These are phyloP conservation scores for Porpolomopsis calyptriformis DNA, from an alignment of 768 basidiomycete species.

Conservation along the genomic window DNA sequence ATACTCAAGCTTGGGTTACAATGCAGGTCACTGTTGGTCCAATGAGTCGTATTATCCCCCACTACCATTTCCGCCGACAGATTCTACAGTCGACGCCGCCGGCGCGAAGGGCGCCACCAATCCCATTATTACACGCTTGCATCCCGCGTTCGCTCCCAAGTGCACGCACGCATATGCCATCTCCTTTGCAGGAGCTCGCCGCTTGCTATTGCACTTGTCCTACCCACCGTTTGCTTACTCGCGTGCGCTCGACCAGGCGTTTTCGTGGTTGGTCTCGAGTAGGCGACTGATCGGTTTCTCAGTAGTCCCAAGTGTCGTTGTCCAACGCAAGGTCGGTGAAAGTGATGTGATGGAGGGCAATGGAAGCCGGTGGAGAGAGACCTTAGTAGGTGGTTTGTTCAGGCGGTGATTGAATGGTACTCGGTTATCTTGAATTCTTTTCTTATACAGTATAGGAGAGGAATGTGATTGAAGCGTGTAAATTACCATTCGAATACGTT, in stretches of 20 bases:
- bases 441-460: too few species aligned
- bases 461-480: too few species aligned
- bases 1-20: background rate
- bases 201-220: slow-evolving; percentile 47
- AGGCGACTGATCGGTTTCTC: slow-evolving; percentile 49
- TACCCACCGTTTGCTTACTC: slow-evolving; percentile 67
- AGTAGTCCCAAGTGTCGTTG: slow-evolving; percentile 54
- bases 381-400: slow-evolving; percentile 39
- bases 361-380: slow-evolving; percentile 49
- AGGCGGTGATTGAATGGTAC: too few species aligned
- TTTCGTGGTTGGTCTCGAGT: slow-evolving; percentile 54
- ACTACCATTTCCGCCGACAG: slow-evolving; percentile 14
- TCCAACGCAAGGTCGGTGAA: slow-evolving; percentile 47
- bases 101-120: slow-evolving; percentile 3
- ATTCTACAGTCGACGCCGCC: too few species aligned
- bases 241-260: slow-evolving; percentile 65
- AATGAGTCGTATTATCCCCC: slow-evolving; percentile 44
- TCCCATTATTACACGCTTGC: slow-evolving; percentile 24
- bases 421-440: too few species aligned
- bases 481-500: too few species aligned
- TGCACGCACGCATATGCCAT: slow-evolving; percentile 69
- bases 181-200: slow-evolving; percentile 47
- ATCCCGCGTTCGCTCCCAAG: slow-evolving; percentile 51
- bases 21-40: slow-evolving; percentile 70
- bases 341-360: slow-evolving; percentile 48